These are phyloP conservation scores for Endothia cerciana DNA, from an alignment of 2,329 filamentous ascomycete genomes.

Conservation along the genomic window DNA sequence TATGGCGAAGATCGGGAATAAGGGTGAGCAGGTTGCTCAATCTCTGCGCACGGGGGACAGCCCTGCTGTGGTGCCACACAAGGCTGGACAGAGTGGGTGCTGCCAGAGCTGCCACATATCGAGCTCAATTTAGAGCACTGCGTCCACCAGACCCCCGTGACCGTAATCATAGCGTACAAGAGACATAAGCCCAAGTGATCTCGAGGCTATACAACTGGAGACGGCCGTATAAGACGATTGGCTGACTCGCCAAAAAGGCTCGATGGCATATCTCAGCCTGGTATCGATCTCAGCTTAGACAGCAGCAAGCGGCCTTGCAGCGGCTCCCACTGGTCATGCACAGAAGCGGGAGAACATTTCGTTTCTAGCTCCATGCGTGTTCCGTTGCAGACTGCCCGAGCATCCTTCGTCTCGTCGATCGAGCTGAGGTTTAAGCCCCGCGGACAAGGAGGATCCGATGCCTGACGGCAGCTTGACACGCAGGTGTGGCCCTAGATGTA, in stretches of 20 bases:
- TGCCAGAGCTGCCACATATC: neutral
- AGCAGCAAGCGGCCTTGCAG: neutral
- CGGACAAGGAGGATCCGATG: neutral
- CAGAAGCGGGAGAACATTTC: neutral
- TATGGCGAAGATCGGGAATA: neutral
- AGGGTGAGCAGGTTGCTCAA: neutral
- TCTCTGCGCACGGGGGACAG: neutral
- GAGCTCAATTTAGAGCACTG: neutral
- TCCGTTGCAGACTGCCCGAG: neutral
- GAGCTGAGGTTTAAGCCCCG: conserved; percentile 1
- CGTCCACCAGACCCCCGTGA: neutral
- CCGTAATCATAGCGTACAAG: neutral
- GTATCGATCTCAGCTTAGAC: neutral
- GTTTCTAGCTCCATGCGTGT: neutral
- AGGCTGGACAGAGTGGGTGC: no score
- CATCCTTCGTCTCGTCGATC: neutral
- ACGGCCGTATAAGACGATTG: conserved; percentile 32
- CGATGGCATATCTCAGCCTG: neutral
- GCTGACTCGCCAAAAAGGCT: neutral
- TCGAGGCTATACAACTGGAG: conserved; percentile 27
- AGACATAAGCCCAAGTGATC: neutral
- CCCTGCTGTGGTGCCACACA: neutral
- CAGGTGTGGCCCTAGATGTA: neutral
- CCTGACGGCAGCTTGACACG: neutral
- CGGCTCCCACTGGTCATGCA: neutral